phyloP scores from a whole-genome alignment of 2,329 filamentous ascomycete species.

The Colletotrichum liriopes region DNA sequence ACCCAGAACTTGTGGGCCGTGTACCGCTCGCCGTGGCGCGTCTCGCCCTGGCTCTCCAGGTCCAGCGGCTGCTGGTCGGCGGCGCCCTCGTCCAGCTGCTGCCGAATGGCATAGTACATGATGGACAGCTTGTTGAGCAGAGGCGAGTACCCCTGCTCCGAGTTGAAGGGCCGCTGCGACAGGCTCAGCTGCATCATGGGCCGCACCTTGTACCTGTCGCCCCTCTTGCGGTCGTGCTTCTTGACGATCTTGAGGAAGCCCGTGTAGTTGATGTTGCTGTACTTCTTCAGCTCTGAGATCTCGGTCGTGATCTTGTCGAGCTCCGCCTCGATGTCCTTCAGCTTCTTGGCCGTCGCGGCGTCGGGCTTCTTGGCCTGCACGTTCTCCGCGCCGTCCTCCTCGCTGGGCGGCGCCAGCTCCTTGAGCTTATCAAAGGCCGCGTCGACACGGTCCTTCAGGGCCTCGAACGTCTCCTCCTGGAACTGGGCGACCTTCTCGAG shows the following conservation, averaged over 20 bases:
- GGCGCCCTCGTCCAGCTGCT: slow-evolving; percentile 78
- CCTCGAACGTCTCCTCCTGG: slow-evolving; percentile 82
- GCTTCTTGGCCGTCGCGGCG: slow-evolving; percentile 61
- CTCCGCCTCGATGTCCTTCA: slow-evolving; percentile 83
- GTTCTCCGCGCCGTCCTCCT: slow-evolving; percentile 60
- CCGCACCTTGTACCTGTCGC: slow-evolving; percentile 87
- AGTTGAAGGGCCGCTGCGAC: slow-evolving; percentile 93
- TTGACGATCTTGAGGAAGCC: slow-evolving; percentile 98
- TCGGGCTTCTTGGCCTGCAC: slow-evolving; percentile 67
- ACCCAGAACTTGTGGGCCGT: slow-evolving; percentile 97
- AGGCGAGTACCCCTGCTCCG: slow-evolving; percentile 89
- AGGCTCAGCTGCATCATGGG: slow-evolving; percentile 93
- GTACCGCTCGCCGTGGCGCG: slow-evolving; percentile 79
- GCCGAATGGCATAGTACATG: slow-evolving; percentile 95
- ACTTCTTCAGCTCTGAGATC: slow-evolving; percentile 93
- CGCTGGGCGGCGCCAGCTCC: slow-evolving; percentile 75
- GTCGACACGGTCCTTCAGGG: slow-evolving; percentile 69
- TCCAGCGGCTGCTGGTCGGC: slow-evolving; percentile 58
- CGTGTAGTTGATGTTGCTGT: slow-evolving; percentile 96
- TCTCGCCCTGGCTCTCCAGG: slow-evolving; percentile 68
- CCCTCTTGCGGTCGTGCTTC: slow-evolving; percentile 97
- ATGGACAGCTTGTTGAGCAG: slow-evolving; percentile 91
- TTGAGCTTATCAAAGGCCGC: slow-evolving; percentile 79
- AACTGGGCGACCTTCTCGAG: slow-evolving; percentile 95
- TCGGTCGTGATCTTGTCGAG: slow-evolving; percentile 91